Conservation (phyloP, 345 rosid genomes). For the Schrenkiella parvula region DNA sequence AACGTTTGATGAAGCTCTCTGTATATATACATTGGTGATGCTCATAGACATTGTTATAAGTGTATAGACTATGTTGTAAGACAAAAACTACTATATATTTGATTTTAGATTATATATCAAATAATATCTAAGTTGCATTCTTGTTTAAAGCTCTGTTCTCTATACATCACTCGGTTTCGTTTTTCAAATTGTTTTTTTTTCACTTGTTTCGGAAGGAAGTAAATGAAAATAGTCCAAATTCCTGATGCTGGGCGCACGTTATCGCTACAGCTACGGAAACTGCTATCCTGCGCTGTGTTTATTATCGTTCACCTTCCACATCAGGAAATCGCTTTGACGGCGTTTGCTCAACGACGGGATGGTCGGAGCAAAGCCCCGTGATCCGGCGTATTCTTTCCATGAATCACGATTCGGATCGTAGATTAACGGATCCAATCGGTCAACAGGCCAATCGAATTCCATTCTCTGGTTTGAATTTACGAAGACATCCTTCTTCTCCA, state of each 20-base stretch:
- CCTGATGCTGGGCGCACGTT: neutral
- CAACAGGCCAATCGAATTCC: conserved; percentile 18
- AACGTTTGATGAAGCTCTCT: conserved; percentile 15
- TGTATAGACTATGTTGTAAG: conserved; percentile 27
- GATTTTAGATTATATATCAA: conserved; percentile 1
- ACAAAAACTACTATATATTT: neutral
- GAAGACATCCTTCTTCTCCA: neutral
- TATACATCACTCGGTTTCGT: neutral
- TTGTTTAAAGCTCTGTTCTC: neutral
- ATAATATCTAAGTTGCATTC: neutral
- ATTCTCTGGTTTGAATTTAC: neutral
- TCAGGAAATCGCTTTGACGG: neutral
- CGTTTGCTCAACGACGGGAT: neutral
- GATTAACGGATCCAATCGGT: conserved; percentile 3
- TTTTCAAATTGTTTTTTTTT: neutral
- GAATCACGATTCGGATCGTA: neutral
- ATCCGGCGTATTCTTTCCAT: neutral
- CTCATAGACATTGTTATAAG: conserved; percentile 25
- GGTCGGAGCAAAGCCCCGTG: neutral
- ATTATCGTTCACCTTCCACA: neutral
- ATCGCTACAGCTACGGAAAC: neutral
- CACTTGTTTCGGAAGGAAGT: too few relatives aligned
- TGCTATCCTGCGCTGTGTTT: neutral
- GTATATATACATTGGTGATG: conserved; percentile 20
- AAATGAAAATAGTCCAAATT: neutral